Conservation (phyloP, 768 basidiomycete species). For the Scleroderma bovista region DNA sequence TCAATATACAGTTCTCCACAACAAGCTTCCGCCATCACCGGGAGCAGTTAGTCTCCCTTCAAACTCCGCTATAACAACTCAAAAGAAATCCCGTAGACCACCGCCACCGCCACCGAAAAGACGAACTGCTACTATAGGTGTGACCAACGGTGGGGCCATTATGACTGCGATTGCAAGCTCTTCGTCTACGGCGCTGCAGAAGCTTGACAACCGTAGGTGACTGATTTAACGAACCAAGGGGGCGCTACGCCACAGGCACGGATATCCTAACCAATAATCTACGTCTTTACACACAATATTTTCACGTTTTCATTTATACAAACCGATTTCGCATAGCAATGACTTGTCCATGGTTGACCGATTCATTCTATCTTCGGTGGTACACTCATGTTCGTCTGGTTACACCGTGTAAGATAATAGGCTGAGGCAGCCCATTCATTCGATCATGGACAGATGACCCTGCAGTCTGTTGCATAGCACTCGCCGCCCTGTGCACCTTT, state of each 20-base stretch:
- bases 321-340: background rate
- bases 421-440: no score
- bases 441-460: no score
- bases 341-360: background rate
- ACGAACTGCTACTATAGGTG: conserved; percentile 56
- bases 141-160: conserved; percentile 45
- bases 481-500: no score
- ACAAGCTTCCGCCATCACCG: conserved; percentile 15
- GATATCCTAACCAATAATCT: background rate
- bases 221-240: conserved; percentile 2
- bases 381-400: no score
- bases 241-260: background rate
- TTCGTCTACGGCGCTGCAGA: conserved; percentile 17
- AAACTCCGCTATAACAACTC: conserved; percentile 15
- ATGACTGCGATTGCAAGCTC: conserved; percentile 54
- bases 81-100: conserved; percentile 39
- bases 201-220: background rate
- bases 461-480: no score
- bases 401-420: no score
- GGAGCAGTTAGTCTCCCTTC: conserved; percentile 13
- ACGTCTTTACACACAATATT: background rate
- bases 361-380: no score
- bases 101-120: conserved; percentile 67
- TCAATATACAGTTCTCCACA: conserved; percentile 14
- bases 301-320: background rate